Evolutionary conservation across 169 alveolate species (phyloP), one percentile per base, ranked within the genome.

Genomic region (Theileria annulata): DNA sequence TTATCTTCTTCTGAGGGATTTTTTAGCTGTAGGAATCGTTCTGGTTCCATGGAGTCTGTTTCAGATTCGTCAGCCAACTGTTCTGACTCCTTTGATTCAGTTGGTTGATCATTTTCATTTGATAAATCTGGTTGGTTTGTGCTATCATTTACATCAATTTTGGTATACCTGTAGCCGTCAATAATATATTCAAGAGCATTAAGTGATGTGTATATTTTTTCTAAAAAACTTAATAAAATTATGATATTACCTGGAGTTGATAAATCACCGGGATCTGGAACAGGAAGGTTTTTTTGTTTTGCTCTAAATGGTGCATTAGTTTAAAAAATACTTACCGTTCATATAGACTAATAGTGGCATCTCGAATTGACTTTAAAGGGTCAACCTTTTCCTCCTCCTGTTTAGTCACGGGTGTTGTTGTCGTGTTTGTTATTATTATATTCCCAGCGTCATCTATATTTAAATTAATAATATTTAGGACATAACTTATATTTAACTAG

Each of bases 251-350:
- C 79, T 9, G 88, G 88, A 0, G 88, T 74, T 6, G 59, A 12
- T 27, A 82, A 66, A 15, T 82, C 85, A n/a, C 80, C 80, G 5
- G 85, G 85, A 23, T 82, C 88, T 13, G 68, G 54, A 25, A 82
- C 80, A 0, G 88, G 88, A 8, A 82, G 68, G 75, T 75, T 75
- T 66, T 82, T 82, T 66, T 82, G 84, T 15, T 54, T 77, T 0
- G 85, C 88, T 51, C 88, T 82, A 78, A n/a, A 63, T 19, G 12
- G 27, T n/a, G 10, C n/a, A 25, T 60, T 13, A 9, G 2, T 60
- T 60, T 27, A n/a, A 3, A 0, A 25, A 35, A 17, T 0, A 82
- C 80, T 23, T 80, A 82, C 88, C 88, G 59, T 59, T 82, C 74
- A 47, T 75, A 82, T 0, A 82, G 77, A 59, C 73, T 82, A 51